These are phyloP conservation scores for Xylaria longipes DNA, from an alignment of 495 filamentous ascomycete genomes.

Conservation along the genomic window DNA sequence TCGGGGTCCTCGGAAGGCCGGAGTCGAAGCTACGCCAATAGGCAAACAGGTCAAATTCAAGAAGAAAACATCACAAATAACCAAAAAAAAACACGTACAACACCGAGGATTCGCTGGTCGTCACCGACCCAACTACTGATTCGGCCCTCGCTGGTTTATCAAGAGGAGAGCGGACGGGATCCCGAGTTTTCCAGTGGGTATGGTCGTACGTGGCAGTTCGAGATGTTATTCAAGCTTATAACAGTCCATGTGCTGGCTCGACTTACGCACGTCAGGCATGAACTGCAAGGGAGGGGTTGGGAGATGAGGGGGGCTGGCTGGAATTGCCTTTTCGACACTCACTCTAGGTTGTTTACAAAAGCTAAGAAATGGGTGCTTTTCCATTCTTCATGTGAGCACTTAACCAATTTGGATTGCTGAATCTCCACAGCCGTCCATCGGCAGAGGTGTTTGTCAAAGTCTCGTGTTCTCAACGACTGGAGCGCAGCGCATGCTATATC, in stretches of 20 bases:
- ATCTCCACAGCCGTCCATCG: background rate
- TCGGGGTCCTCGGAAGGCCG: too few relatives aligned
- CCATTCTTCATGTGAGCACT: background rate
- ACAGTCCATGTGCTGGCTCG: background rate
- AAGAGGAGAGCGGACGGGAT: constrained; percentile 52
- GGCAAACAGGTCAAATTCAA: too few relatives aligned
- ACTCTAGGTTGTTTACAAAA: background rate
- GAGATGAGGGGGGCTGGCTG: background rate
- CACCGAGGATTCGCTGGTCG: constrained; percentile 4
- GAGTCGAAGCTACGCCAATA: too few relatives aligned
- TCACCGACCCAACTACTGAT: constrained; percentile 4
- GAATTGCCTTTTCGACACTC: too few relatives aligned
- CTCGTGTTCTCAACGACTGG: background rate
- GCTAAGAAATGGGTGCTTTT: background rate
- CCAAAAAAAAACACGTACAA: background rate
- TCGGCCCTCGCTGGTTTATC: constrained; percentile 34
- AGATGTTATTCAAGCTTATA: background rate
- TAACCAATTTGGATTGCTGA: background rate
- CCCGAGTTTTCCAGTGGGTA: constrained; percentile 44
- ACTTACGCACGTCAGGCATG: background rate
- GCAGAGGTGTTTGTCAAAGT: background rate
- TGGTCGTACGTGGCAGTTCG: constrained; percentile 40
- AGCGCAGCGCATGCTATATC: background rate
- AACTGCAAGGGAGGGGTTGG: background rate
- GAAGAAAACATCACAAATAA: background rate